Percentiles rank a stretch among this genome's conserved stretches.
Evolutionary conservation across 345 rosid genomes (phyloP).

Genomic region (Linum lewisii): DNA sequence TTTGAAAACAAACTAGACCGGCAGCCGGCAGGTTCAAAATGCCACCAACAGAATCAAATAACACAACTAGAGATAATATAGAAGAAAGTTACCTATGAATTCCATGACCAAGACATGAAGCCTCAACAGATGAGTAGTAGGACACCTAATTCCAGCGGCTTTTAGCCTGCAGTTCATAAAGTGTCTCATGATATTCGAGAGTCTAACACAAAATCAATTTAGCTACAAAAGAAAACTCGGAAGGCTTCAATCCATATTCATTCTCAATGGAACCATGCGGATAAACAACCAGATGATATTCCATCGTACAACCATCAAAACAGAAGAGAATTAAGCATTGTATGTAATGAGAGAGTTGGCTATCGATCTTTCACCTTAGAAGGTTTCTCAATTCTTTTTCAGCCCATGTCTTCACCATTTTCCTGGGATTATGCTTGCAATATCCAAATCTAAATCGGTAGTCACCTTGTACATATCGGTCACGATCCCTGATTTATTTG

Average conservation of each 20-base stretch:
- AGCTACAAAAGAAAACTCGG: neutral
- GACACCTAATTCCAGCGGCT: slow-evolving; percentile 91
- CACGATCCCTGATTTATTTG: slow-evolving; percentile 58
- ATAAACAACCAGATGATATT: neutral
- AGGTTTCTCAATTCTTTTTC: slow-evolving; percentile 97
- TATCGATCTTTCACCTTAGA: slow-evolving; percentile 41
- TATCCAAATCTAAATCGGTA: slow-evolving; percentile 90
- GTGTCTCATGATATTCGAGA: neutral
- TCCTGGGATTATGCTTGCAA: slow-evolving; percentile 90
- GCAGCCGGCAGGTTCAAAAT: no score
- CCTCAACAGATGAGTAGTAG: slow-evolving; percentile 58
- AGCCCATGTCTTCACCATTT: slow-evolving; percentile 99
- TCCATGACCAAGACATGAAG: slow-evolving; percentile 98
- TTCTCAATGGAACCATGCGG: neutral
- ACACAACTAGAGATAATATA: neutral
- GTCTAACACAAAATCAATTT: no score
- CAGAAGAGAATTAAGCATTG: neutral
- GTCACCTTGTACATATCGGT: slow-evolving; percentile 95
- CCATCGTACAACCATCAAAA: neutral
- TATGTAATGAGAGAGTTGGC: neutral
- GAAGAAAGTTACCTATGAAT: slow-evolving; percentile 56
- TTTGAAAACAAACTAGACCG: no score
- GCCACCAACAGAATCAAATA: neutral
- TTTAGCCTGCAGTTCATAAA: slow-evolving; percentile 53
- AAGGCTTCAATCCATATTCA: neutral